phyloP scores from a whole-genome alignment of 306 rosid genomes.

The Fragaria iinumae region DNA sequence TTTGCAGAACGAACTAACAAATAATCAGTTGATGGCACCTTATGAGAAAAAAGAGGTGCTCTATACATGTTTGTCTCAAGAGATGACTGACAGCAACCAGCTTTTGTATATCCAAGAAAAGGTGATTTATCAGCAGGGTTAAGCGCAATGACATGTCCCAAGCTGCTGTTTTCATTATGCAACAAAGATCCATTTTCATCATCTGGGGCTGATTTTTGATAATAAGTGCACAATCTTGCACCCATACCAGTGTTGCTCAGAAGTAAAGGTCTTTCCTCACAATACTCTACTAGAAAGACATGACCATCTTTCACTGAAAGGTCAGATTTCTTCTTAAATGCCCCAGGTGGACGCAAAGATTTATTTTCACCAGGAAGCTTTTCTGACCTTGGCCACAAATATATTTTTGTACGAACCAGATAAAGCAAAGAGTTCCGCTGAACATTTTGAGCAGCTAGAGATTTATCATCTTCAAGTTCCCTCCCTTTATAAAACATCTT shows the following conservation, averaged over 20 bases:
- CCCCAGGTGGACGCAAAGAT: conserved; percentile 89
- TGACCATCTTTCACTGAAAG: conserved; percentile 90
- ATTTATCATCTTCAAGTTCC: conserved; percentile 73
- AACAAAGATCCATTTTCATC: conserved; percentile 68
- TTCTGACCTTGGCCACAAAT: conserved; percentile 73
- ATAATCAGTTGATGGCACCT: conserved; percentile 81
- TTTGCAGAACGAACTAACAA: conserved; percentile 86
- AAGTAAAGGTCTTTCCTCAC: conserved; percentile 96
- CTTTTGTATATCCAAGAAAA: conserved; percentile 82
- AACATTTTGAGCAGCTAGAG: conserved; percentile 79
- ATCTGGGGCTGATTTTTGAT: conserved; percentile 77
- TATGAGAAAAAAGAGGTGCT: conserved; percentile 85
- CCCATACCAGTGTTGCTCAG: conserved; percentile 92
- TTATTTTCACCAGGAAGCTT: conserved; percentile 80
- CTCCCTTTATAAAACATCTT: conserved; percentile 69
- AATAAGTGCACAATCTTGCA: conserved; percentile 87
- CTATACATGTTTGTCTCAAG: conserved; percentile 95
- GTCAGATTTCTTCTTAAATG: conserved; percentile 95
- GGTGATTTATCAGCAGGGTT: conserved; percentile 97
- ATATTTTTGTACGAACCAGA: conserved; percentile 80
- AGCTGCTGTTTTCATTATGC: conserved; percentile 53
- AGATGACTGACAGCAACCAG: conserved; percentile 77
- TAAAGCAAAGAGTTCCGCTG: conserved; percentile 79
- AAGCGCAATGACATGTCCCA: conserved; percentile 72
- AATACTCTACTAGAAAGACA: conserved; percentile 89